Base-by-base conservation (phyloP, 192 early-diverging fungal genomes). In the Backusella sp. region DNA sequence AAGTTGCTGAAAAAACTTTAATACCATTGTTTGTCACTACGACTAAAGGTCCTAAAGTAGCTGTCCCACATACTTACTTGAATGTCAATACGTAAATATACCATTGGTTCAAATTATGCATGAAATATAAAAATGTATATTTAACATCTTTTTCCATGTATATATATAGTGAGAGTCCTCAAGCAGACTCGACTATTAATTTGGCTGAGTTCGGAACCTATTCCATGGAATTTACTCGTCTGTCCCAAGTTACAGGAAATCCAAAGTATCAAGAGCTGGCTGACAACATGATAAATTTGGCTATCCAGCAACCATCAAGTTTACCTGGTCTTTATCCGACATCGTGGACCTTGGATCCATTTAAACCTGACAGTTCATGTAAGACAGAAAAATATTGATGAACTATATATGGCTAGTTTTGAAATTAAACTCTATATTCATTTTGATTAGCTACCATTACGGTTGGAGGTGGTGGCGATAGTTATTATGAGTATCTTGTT, bases 161-260 rank as follows among this genome's bases (percentile, higher is more conserved):
- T 41, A 32, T 36, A 39, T 39, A 69, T 69, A 79, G 78, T 32
- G 59, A 72, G 23, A 32, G 66, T 0, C 73, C 78, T 66, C 69
- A 73, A 46, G 26, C 53, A 28, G 73, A 52, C 17, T 74, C 39
- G 19, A 72, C 2, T 26, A 53, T 73, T 5, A 69, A 70, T 62
- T 53, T 94, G 26, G 90, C 93, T 23, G 91, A 94, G 70, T 77
- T 90, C 65, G 95, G 94, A 49, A 90, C 92, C 1, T 83, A 95
- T 65, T 90, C 94, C 68, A 84, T 97, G 44, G 96, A 97, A 81
- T 91, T 93, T 74, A 88, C 88, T 79, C 92, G 94, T 68, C 86
- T 97, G 12, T 91, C 92, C 2, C 85, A 93, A 76, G 80, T 96
- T 5, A 94, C 93, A 9, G 87, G 89, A 0, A 80, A 94, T 68